A percentile compares a stretch with the other conserved stretches of the same genome.
Evolutionary conservation across 805 yeast genomes (phyloP).

Genomic region (Monosporozyma servazzii): DNA sequence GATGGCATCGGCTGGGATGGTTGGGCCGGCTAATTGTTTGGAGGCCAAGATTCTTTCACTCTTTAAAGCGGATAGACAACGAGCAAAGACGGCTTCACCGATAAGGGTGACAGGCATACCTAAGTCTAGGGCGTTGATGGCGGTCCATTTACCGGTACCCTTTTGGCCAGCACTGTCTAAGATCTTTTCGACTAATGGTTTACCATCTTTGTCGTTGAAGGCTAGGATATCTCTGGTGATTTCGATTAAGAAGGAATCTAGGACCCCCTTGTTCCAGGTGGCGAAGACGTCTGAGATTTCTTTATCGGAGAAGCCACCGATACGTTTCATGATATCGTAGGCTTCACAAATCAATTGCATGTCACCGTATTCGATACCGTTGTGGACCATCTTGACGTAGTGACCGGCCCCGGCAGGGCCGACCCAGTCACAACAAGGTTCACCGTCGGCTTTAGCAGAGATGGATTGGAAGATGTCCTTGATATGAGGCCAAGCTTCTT

Average conservation of each 20-base stretch:
- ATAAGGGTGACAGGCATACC: constrained; percentile 98
- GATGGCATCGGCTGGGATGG: constrained; percentile 48
- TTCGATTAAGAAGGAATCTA: constrained; percentile 94
- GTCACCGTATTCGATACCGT: constrained; percentile 99
- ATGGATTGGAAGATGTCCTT: constrained; percentile 94
- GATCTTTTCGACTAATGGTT: constrained; percentile 92
- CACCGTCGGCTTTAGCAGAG: constrained; percentile 94
- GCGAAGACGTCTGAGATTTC: constrained; percentile 90
- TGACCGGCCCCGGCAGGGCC: constrained; percentile 99
- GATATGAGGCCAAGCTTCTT: constrained; percentile 97
- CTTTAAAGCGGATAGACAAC: constrained; percentile 91
- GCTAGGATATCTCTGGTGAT: constrained; percentile 92
- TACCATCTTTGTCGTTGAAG: constrained; percentile 82
- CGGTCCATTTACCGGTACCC: constrained; percentile 99
- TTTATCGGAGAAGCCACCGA: constrained; percentile 80
- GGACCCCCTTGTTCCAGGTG: constrained; percentile 93
- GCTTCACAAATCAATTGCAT: constrained; percentile 99
- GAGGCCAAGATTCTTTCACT: constrained; percentile 85
- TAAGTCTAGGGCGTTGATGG: constrained; percentile 91
- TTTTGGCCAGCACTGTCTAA: constrained; percentile 97
- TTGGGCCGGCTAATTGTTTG: constrained; percentile 69
- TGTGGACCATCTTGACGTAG: constrained; percentile 98
- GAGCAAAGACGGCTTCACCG: constrained; percentile 97
- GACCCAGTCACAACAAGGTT: constrained; percentile 99
- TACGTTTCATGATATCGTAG: constrained; percentile 89